Base-by-base conservation (phyloP, 768 basidiomycete species). In the Tubosaeta brunneosetosa region DNA sequence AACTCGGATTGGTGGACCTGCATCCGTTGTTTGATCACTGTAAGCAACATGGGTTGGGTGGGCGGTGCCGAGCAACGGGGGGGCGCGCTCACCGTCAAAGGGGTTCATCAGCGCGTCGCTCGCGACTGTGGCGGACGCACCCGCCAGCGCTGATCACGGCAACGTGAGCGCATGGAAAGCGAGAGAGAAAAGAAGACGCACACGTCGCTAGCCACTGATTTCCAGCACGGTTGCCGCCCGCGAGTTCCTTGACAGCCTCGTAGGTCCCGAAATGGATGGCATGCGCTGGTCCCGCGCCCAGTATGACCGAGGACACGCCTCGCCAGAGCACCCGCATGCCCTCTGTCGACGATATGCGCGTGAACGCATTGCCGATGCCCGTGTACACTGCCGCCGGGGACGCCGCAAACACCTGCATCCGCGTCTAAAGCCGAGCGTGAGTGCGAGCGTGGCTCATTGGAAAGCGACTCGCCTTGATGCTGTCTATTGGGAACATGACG, bases 1-100 rank as follows among this genome's bases (percentile, higher is more conserved):
- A 92, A 94, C 68, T 88, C 78, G 4, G 97, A 98, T 65, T 89
- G 84, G 73, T 94, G 94, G 51, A 98, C 78, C 72, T 99, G 97
- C 97, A 99, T 97, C 47, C 97, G 85, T 76, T 99, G 97, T 73
- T 99, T 99, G 76, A 99, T 91, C 62, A 99, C 95, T 97, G 68
- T 47, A 59, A 55, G 58, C n/a, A 61, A 52, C 27, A 25, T 51
- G 49, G 40, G 49, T 56, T 55, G 50, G 55, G 56, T 52, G 45
- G 47, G 51, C 44, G 32, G 37, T 36, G 47, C 34, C 38, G 43
- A 17, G 45, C 50, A 52, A 38, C 31, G 42, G 42, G 34, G 11
- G 38, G 46, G 22, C 43, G 47, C 12, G 70, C 84, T 66, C 69
- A 97, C 95, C 95, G 73, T 99, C 97, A 65, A 99, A 99, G 3